phyloP scores from a whole-genome alignment of 352 stramenopile genomes.

The Globisporangium radiosum region DNA sequence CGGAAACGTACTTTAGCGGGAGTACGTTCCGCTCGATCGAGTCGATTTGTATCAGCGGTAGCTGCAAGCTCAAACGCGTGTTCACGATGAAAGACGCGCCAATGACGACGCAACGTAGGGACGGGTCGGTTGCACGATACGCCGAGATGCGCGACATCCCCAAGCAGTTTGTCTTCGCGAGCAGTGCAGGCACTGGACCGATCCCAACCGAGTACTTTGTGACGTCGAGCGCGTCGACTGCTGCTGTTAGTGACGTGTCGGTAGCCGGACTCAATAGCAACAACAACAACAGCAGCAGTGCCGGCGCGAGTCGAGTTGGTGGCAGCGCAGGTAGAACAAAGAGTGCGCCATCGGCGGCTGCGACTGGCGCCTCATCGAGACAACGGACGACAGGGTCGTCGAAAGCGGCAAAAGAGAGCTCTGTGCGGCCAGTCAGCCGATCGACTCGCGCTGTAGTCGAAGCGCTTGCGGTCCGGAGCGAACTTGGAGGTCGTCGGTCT shows the following conservation, averaged over 20 bases:
- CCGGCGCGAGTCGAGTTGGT: not conserved
- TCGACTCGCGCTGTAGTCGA: not conserved
- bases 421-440: conserved; percentile 4
- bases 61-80: conserved; percentile 68
- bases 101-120: conserved; percentile 1
- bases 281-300: not conserved
- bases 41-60: conserved; percentile 63
- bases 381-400: not conserved
- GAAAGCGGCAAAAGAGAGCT: not conserved
- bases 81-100: conserved; percentile 87
- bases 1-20: conserved; percentile 44
- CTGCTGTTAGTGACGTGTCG: not conserved
- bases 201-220: conserved; percentile 61
- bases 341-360: not conserved
- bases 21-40: conserved; percentile 70
- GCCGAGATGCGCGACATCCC: conserved; percentile 44
- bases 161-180: conserved; percentile 56
- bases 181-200: conserved; percentile 3
- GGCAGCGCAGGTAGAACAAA: not conserved
- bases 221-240: not conserved
- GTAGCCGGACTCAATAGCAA: not conserved
- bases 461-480: too few relatives aligned
- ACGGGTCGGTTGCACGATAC: not conserved
- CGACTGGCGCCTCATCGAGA: not conserved
- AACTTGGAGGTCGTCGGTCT: too few relatives aligned